These are phyloP conservation scores for Aspergillus tubingensis DNA, from an alignment of 2,329 filamentous ascomycete genomes.

Conservation along the genomic window DNA sequence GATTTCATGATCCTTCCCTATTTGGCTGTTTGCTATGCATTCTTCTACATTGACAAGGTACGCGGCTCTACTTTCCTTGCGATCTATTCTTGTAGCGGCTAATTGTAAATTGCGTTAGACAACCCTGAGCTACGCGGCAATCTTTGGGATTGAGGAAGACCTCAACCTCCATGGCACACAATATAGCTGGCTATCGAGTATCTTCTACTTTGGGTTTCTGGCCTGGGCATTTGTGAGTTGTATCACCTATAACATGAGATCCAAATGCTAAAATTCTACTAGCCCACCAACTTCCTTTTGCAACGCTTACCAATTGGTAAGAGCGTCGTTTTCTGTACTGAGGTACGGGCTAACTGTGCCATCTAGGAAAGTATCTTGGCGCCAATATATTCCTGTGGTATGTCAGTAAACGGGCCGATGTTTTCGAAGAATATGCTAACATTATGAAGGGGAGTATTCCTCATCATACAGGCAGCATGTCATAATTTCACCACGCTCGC, in stretches of 20 bases:
- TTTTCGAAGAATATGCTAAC: neutral
- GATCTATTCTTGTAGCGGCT: conserved; percentile 2
- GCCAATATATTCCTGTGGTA: conserved; percentile 61
- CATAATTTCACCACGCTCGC: conserved; percentile 58
- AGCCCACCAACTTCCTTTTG: conserved; percentile 56
- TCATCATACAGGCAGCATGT: conserved; percentile 57
- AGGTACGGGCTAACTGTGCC: neutral
- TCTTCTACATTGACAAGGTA: conserved; percentile 53
- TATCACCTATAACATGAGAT: too few species aligned
- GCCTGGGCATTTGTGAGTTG: conserved; percentile 49
- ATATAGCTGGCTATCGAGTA: conserved; percentile 59
- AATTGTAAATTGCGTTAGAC: conserved; percentile 41
- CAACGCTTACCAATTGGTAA: conserved; percentile 55
- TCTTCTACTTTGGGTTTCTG: conserved; percentile 60
- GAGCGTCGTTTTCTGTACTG: neutral
- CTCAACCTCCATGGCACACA: conserved; percentile 58
- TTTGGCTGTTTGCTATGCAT: conserved; percentile 56
- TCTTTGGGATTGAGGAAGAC: conserved; percentile 64
- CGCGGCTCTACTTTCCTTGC: neutral
- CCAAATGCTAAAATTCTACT: neutral
- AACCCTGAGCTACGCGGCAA: conserved; percentile 63
- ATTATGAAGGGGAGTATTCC: conserved; percentile 45
- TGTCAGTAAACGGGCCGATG: neutral
- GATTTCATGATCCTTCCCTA: conserved; percentile 63
- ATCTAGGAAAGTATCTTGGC: conserved; percentile 54